These are phyloP conservation scores for Boletellus ananas DNA, from an alignment of 768 basidiomycete species.

Conservation along the genomic window DNA sequence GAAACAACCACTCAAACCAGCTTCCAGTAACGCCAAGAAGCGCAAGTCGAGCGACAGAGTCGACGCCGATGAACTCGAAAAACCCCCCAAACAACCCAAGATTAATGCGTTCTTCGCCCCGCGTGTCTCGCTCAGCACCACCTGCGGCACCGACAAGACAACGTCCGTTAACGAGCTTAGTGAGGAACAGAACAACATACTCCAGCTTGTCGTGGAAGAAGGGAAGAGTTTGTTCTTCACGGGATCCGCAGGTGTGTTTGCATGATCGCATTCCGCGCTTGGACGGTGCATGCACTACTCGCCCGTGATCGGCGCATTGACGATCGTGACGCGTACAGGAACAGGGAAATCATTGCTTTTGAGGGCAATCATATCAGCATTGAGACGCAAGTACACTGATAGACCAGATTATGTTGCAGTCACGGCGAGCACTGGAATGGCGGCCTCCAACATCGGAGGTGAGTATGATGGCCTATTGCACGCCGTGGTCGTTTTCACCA, in stretches of 20 bases:
- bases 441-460: conserved; percentile 50
- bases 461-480: background rate
- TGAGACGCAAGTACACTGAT: conserved; percentile 37
- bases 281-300: background rate
- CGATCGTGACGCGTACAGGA: conserved; percentile 32
- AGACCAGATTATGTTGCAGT: conserved; percentile 38
- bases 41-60: conserved; percentile 17
- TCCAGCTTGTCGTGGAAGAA: conserved; percentile 51
- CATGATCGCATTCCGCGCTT: background rate
- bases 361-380: conserved; percentile 51
- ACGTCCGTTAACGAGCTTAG: conserved; percentile 41
- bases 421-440: conserved; percentile 43
- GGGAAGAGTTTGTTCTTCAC: conserved; percentile 65
- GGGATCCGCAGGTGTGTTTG: conserved; percentile 55
- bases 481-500: background rate
- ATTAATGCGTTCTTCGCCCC: conserved; percentile 27
- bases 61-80: background rate
- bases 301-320: background rate
- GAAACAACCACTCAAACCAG: conserved; percentile 9
- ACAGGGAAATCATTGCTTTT: conserved; percentile 67
- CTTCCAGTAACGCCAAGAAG: conserved; percentile 17
- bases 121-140: conserved; percentile 24
- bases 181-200: conserved; percentile 50
- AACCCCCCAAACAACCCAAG: conserved; percentile 21
- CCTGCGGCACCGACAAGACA: conserved; percentile 30